Evolutionary conservation across 2,329 filamentous ascomycete species (phyloP).

Genomic region (Dactylella cylindrospora): DNA sequence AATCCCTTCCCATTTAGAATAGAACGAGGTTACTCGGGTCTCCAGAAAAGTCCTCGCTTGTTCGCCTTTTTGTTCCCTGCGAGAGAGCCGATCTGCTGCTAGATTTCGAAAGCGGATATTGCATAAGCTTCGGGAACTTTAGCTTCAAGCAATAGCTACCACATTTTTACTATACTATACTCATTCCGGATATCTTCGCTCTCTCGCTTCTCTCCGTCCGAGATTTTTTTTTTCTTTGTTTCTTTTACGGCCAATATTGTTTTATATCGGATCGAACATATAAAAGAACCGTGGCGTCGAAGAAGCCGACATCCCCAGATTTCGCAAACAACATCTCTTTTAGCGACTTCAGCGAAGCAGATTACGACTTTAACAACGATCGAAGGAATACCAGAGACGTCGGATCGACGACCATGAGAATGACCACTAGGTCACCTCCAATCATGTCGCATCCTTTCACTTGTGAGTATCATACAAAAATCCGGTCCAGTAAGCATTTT

Average conservation of each 20-base stretch:
- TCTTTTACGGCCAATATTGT: no score
- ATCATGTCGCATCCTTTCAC: slow-evolving; percentile 43
- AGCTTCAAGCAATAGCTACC: slow-evolving; percentile 29
- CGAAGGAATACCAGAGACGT: slow-evolving; percentile 8
- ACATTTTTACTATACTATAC: neutral
- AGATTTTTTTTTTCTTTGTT: neutral
- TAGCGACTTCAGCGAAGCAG: slow-evolving; percentile 12
- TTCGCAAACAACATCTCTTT: slow-evolving; percentile 14
- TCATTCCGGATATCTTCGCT: neutral
- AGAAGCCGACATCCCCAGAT: slow-evolving; percentile 27
- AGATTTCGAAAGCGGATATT: slow-evolving; percentile 40
- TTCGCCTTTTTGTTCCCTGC: neutral
- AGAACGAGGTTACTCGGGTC: slow-evolving; percentile 12
- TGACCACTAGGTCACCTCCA: slow-evolving; percentile 42
- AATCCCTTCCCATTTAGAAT: slow-evolving; percentile 27
- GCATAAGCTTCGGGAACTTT: slow-evolving; percentile 45
- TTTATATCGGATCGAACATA: neutral
- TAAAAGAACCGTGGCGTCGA: slow-evolving; percentile 22
- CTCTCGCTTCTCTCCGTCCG: neutral
- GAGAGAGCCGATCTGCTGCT: no score
- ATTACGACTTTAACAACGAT: slow-evolving; percentile 5
- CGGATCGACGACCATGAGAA: slow-evolving; percentile 38
- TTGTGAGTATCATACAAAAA: slow-evolving; percentile 36
- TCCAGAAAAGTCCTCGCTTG: neutral
- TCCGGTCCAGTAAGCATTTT: no score